Percentiles rank a stretch among this genome's conserved stretches.
phyloP scores from a whole-genome alignment of 768 basidiomycete genomes.

The Kockovaella imperatae region DNA sequence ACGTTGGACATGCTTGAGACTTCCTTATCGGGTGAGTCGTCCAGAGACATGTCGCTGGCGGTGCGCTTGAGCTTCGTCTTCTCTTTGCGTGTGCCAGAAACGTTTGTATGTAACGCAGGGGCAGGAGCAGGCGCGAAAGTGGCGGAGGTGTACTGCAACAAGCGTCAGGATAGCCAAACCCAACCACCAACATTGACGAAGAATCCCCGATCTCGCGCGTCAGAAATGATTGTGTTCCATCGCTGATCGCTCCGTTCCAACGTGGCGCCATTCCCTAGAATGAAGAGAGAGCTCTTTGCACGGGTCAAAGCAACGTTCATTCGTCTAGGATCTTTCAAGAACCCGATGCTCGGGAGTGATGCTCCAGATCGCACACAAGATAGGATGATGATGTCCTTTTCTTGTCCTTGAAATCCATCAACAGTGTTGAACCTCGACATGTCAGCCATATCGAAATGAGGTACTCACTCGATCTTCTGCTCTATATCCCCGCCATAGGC shows the following conservation, averaged over 20 bases:
- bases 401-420: slow-evolving; percentile 98
- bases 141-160: slow-evolving; percentile 12
- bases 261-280: slow-evolving; percentile 83
- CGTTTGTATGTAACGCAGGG: neutral
- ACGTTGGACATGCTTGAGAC: neutral
- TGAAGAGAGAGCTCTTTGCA: slow-evolving; percentile 85
- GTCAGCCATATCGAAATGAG: neutral
- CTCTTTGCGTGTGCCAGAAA: too few species aligned
- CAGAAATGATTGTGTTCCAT: slow-evolving; percentile 69
- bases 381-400: slow-evolving; percentile 95
- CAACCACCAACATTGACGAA: slow-evolving; percentile 56
- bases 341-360: slow-evolving; percentile 73
- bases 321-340: slow-evolving; percentile 75
- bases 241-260: slow-evolving; percentile 73
- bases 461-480: slow-evolving; percentile 56
- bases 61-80: neutral
- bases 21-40: neutral
- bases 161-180: neutral
- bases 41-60: neutral
- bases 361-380: slow-evolving; percentile 93
- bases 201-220: slow-evolving; percentile 61
- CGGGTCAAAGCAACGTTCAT: slow-evolving; percentile 99
- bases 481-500: slow-evolving; percentile 66
- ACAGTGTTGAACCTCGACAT: slow-evolving; percentile 72
- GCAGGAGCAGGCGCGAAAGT: slow-evolving; percentile 9